A percentile compares a stretch with the other conserved stretches of the same genome.
phyloP scores from a whole-genome alignment of 805 yeast species.

The Candida jianshihensis region DNA sequence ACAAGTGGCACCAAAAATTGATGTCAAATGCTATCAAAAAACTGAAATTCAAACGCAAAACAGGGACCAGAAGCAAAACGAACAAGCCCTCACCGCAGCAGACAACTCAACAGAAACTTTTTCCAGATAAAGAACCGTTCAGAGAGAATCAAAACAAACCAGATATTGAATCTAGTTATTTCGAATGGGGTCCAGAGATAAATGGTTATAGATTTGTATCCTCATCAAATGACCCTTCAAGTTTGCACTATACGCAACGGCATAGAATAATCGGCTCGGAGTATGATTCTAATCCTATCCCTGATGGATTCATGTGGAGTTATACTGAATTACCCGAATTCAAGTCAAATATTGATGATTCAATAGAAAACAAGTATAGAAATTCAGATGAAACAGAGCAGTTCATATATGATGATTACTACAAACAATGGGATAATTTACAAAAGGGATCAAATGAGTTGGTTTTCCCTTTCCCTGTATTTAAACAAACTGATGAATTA shows the following conservation, averaged over 20 bases:
- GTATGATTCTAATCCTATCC: not conserved
- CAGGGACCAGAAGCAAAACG: not conserved
- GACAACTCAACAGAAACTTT: not conserved
- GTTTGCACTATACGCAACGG: constrained; percentile 8
- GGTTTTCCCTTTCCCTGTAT: constrained; percentile 20
- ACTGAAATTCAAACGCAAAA: not conserved
- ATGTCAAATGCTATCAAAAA: not conserved
- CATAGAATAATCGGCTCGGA: constrained; percentile 4
- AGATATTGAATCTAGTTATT: not conserved
- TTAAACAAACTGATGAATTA: constrained; percentile 28
- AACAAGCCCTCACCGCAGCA: not conserved
- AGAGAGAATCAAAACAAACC: not conserved
- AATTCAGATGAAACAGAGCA: not conserved
- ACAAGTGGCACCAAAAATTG: not conserved
- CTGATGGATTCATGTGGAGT: constrained; percentile 14
- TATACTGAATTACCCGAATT: constrained; percentile 16
- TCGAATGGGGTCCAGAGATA: constrained; percentile 23
- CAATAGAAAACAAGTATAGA: not conserved
- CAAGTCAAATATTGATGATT: not conserved
- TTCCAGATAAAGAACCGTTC: too few relatives aligned
- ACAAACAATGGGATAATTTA: constrained; percentile 22
- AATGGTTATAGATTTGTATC: constrained; percentile 22
- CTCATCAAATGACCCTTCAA: not conserved
- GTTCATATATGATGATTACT: constrained; percentile 16
- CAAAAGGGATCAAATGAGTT: constrained; percentile 6